Percentiles rank a stretch among this genome's conserved stretches.
These are phyloP conservation scores for Gossypium gossypioides DNA, from an alignment of 441 rosid genomes.

Conservation along the genomic window DNA sequence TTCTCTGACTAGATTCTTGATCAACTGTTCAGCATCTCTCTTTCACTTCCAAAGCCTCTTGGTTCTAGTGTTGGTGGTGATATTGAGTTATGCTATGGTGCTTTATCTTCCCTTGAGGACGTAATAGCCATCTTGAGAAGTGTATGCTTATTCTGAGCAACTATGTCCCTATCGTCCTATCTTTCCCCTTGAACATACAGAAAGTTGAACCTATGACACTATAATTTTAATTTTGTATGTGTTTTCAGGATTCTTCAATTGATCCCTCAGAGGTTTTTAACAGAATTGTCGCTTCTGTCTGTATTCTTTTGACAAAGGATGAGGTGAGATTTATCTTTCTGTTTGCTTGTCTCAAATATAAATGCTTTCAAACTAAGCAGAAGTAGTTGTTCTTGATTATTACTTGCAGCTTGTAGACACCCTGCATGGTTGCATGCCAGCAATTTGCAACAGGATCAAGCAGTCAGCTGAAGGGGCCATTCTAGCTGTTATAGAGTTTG, in stretches of 20 bases:
- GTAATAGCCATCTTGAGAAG: conserved; percentile 93
- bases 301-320: conserved; percentile 60
- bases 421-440: conserved; percentile 63
- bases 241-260: conserved; percentile 90
- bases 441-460: conserved; percentile 80
- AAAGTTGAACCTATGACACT: background rate
- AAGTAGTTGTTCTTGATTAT: conserved; percentile 19
- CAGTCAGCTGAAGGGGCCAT: conserved; percentile 96
- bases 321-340: conserved; percentile 54
- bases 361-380: background rate
- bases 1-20: conserved; percentile 66
- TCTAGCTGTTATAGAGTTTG: conserved; percentile 89
- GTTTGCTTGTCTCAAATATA: conserved; percentile 1
- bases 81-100: conserved; percentile 65
- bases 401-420: conserved; percentile 77
- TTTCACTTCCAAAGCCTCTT: conserved; percentile 78
- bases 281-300: conserved; percentile 79
- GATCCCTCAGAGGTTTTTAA: conserved; percentile 98
- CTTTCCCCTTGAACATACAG: background rate
- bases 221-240: background rate
- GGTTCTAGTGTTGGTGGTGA: conserved; percentile 45
- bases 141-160: conserved; percentile 34
- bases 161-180: background rate
- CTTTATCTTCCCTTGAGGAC: conserved; percentile 94
- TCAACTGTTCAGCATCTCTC: conserved; percentile 86